These are phyloP conservation scores for Colletotrichum euphorbiae DNA, from an alignment of 2,329 filamentous ascomycete species.

Conservation along the genomic window DNA sequence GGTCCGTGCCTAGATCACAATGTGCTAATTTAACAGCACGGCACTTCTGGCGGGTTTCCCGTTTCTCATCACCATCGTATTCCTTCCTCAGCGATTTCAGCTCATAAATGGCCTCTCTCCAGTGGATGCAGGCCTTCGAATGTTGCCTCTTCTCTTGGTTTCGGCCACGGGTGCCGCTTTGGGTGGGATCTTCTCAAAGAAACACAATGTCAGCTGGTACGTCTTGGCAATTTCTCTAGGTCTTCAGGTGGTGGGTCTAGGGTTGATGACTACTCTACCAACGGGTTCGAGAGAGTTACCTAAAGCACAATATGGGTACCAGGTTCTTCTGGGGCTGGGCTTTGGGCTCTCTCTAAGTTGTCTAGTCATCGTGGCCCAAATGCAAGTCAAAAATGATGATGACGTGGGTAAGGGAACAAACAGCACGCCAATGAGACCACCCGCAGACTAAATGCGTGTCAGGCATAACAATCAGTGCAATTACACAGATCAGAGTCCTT, in stretches of 20 bases:
- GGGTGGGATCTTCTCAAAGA: not conserved
- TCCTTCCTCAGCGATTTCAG: constrained; percentile 52
- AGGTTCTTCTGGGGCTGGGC: constrained; percentile 53
- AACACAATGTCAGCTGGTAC: constrained; percentile 3
- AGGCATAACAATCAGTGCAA: constrained; percentile 46
- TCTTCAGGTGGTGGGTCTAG: constrained; percentile 51
- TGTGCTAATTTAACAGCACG: constrained; percentile 20
- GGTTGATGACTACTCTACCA: constrained; percentile 45
- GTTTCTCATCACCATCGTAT: constrained; percentile 50
- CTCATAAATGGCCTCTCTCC: constrained; percentile 47
- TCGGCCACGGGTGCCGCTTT: constrained; percentile 3
- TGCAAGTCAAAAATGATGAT: constrained; percentile 7
- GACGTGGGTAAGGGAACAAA: constrained; percentile 45
- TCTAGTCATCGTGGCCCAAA: constrained; percentile 30
- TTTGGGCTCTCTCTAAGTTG: constrained; percentile 51
- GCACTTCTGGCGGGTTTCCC: constrained; percentile 47
- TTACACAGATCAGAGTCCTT: constrained; percentile 53
- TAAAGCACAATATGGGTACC: constrained; percentile 48
- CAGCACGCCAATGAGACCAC: too few species aligned
- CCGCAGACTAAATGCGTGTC: not conserved
- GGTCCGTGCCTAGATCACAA: not conserved
- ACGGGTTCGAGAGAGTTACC: too few species aligned
- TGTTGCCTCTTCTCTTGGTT: constrained; percentile 47
- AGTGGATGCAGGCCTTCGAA: constrained; percentile 47
- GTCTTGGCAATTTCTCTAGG: constrained; percentile 42